Evolutionary conservation across 2,329 filamentous ascomycete genomes (phyloP).

Genomic region (Fusarium burgessii): DNA sequence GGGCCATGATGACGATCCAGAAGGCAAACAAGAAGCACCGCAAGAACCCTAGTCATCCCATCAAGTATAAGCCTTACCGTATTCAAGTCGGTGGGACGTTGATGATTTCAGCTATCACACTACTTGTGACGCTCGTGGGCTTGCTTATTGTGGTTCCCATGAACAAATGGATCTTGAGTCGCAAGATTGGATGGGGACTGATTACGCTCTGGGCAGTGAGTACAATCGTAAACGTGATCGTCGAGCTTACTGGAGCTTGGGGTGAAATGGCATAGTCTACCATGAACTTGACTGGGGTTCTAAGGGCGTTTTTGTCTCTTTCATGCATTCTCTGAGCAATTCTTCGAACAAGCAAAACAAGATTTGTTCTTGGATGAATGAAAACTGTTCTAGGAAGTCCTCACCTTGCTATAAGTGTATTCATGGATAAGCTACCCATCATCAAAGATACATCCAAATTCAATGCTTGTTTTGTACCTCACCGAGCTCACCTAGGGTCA

Average conservation of each 20-base stretch:
- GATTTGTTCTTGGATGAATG: neutral
- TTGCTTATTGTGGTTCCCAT: slow-evolving; percentile 84
- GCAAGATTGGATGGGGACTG: slow-evolving; percentile 82
- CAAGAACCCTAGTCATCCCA: slow-evolving; percentile 73
- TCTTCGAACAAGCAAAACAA: slow-evolving; percentile 7
- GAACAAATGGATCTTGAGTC: slow-evolving; percentile 88
- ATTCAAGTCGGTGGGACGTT: slow-evolving; percentile 88
- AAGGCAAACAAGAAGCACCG: slow-evolving; percentile 73
- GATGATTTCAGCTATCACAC: slow-evolving; percentile 84
- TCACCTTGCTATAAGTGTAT: neutral
- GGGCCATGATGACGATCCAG: slow-evolving; percentile 85
- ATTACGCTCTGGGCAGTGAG: slow-evolving; percentile 84
- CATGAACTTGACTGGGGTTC: neutral
- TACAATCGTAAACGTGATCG: slow-evolving; percentile 82
- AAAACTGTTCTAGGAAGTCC: neutral
- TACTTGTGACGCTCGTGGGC: slow-evolving; percentile 82
- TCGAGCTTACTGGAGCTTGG: slow-evolving; percentile 76
- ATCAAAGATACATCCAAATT: neutral
- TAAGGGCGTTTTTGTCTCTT: slow-evolving; percentile 1
- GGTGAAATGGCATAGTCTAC: slow-evolving; percentile 42
- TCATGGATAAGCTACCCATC: neutral
- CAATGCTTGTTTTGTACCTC: neutral
- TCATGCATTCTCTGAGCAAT: slow-evolving; percentile 1
- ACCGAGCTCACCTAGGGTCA: slow-evolving; percentile 18
- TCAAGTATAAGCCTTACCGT: slow-evolving; percentile 80